Evolutionary conservation across 768 basidiomycete species (phyloP), one percentile per base, ranked within the genome.

Genomic region (Mycena crocata): DNA sequence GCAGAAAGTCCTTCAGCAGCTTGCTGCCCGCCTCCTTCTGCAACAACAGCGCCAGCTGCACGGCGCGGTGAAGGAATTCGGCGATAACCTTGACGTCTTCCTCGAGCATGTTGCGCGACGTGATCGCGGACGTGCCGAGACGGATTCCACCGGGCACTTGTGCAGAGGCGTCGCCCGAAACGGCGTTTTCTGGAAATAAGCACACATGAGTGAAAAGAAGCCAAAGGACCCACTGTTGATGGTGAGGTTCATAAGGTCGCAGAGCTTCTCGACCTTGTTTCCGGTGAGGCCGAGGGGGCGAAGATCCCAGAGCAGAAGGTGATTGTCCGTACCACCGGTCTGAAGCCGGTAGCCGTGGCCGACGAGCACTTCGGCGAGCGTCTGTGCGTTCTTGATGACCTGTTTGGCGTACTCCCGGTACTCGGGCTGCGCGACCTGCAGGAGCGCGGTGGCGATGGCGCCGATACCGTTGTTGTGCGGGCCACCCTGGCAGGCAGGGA

Each of bases 381-480:
- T 86, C 66, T 82, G 84, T 2, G 96, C 94, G 78, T 99, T 99
- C 65, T 87, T 81, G 70, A 99, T 91, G 76, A 99, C 96, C 81
- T 98, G 95, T 77, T 93, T 91, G 48, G 98, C 98, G 78, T 99
- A 99, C 23, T 83, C 83, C 81, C 93, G 93, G 87, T 91, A 99
- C 37, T 89, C 89, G 14, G 96, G 98, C 76, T 93, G 90, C 65
- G 93, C 85, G 50, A 91, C 98, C 79, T 99, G 98, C 72, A 90
- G 89, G 65, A 99, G 90, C 23, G 98, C 86, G 15, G 96, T 96
- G 52, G 98, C 98, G 68, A 99, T 85, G 72, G 90, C 95, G 44
- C 97, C 97, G 66, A 99, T 99, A 70, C 97, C 94, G 83, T 99
- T 96, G 85, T 99, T 99, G 86, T 99, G 98, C 46, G 97, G 98